Evolutionary conservation across 1,284 basidiomycete species (phyloP).

Genomic region (Quambalaria eucalypti): DNA sequence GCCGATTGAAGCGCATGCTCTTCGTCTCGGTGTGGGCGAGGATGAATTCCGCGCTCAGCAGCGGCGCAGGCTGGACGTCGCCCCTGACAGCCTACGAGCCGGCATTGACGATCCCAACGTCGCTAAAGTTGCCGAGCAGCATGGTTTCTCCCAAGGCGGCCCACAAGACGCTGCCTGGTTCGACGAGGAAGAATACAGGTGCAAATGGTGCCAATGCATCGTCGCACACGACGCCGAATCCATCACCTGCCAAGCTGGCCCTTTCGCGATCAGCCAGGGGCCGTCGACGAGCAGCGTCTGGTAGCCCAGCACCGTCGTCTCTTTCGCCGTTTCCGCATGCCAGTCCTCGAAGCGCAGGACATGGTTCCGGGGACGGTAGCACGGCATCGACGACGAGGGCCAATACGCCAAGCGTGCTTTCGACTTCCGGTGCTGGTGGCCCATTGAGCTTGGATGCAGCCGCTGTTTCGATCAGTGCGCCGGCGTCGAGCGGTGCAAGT

Average conservation of each 20-base stretch:
- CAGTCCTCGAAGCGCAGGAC: conserved; percentile 6
- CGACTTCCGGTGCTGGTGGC: not conserved
- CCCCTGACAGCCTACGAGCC: conserved; percentile 1
- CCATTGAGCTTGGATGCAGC: not conserved
- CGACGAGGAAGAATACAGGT: too few species aligned
- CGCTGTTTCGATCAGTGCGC: not conserved
- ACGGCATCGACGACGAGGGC: not conserved
- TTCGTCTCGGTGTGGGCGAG: conserved; percentile 86
- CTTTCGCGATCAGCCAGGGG: conserved; percentile 20
- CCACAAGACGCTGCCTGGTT: too few species aligned
- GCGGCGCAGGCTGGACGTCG: not conserved
- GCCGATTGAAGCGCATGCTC: conserved; percentile 78
- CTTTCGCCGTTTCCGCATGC: conserved; percentile 43
- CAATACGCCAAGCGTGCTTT: too few species aligned
- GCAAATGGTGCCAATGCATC: not conserved
- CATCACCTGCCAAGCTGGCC: conserved; percentile 30
- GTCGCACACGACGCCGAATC: not conserved
- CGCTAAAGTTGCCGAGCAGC: conserved; percentile 1
- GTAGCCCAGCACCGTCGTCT: conserved; percentile 37
- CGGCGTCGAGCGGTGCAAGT: not conserved
- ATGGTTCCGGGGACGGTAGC: not conserved
- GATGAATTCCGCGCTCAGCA: not conserved
- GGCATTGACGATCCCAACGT: not conserved
- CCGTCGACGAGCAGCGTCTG: conserved; percentile 16
- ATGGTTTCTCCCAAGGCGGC: not conserved